Evolutionary conservation across 345 rosid species (phyloP), one percentile per base, ranked within the genome.

Genomic region (Ricinus communis): DNA sequence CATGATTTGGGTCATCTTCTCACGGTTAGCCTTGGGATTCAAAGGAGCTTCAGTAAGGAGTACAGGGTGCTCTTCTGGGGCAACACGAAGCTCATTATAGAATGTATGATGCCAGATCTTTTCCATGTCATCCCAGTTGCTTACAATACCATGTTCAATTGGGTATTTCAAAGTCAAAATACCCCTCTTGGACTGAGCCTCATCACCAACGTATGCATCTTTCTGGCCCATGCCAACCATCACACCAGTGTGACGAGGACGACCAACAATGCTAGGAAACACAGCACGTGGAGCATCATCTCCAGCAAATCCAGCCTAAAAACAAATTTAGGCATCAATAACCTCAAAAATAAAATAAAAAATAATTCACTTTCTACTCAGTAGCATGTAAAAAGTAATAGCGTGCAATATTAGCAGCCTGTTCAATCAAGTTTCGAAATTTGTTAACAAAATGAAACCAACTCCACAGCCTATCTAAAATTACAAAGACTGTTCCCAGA

Each of bases 61-160:
- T 51, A 90, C 85, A 0, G 92, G 96, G 77, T 90, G 96, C 74
- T 87, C 96, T 76, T 91, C 97, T 0, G 98, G 98, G 36, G 98
- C 97, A 71, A 93, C 98, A 65, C 98, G 92, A 14, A 93, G 95
- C 87, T 93, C 97, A 51, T 93, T 92, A 85, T 90, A 92, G 85
- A 92, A 92, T 58, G 96, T 92, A 74, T 88, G 93, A 82, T 91
- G 97, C 97, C 96, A 91, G 33, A 90, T 90, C 72, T 92, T 92
- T 83, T 92, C 96, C 97, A 93, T 93, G 51, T 93, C 98, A 74
- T 93, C 98, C 98, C 97, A 90, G 68, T 93, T 93, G 88, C 84
- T 93, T 49, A 93, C 98, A 80, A 93, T 93, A 25, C 96, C 98
- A 38, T 93, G 98, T 77, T 90, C 96, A 74, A 87, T 90, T 0